phyloP scores from a whole-genome alignment of 108 stramenopile genomes.

The Skeletonema menzelii region DNA sequence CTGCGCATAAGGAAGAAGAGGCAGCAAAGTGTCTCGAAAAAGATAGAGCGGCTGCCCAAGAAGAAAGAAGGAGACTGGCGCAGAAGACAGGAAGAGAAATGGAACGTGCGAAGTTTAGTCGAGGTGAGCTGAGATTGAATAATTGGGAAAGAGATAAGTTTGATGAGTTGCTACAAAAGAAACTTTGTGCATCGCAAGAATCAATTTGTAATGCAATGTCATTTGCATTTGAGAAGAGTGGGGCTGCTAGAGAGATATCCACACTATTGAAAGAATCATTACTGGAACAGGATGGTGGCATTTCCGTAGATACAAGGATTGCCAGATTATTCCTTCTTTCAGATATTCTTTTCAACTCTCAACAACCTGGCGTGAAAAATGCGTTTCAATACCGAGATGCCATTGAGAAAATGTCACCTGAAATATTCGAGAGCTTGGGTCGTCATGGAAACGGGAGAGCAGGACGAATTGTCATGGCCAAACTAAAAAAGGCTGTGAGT shows the following conservation, averaged over 20 bases:
- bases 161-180: slow-evolving; percentile 49
- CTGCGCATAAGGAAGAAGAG: slow-evolving; percentile 49
- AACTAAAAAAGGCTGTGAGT: slow-evolving; percentile 63
- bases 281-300: slow-evolving; percentile 49
- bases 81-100: slow-evolving; percentile 57
- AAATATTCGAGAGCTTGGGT: slow-evolving; percentile 74
- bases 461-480: slow-evolving; percentile 78
- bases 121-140: slow-evolving; percentile 51
- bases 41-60: slow-evolving; percentile 35
- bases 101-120: slow-evolving; percentile 44
- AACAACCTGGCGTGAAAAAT: slow-evolving; percentile 86
- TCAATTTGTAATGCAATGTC: slow-evolving; percentile 84
- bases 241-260: slow-evolving; percentile 65
- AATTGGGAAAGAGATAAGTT: slow-evolving; percentile 57
- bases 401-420: slow-evolving; percentile 82
- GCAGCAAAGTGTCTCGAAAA: slow-evolving; percentile 38
- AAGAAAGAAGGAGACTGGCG: slow-evolving; percentile 41
- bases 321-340: slow-evolving; percentile 82
- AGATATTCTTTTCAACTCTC: slow-evolving; percentile 87
- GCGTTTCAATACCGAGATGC: slow-evolving; percentile 84
- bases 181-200: slow-evolving; percentile 60
- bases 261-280: slow-evolving; percentile 59
- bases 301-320: slow-evolving; percentile 63
- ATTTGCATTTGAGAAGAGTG: slow-evolving; percentile 85
- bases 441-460: slow-evolving; percentile 48